These are phyloP conservation scores for Ilyonectria destructans DNA, from an alignment of 2,329 filamentous ascomycete species.

Conservation along the genomic window DNA sequence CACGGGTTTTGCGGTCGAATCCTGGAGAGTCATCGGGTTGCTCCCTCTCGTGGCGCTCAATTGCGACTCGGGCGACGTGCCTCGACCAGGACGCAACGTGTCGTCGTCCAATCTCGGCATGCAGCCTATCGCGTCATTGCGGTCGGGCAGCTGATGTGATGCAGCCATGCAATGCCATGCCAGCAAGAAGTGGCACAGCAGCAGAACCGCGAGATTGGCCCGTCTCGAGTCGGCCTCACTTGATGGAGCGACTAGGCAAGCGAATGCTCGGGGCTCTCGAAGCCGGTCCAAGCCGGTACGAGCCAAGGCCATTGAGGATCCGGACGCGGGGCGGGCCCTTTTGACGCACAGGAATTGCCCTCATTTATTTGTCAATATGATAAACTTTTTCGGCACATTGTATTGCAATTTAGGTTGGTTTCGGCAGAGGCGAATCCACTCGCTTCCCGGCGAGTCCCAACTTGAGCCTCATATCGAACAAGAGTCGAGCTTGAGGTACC, in stretches of 20 bases:
- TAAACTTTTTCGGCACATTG: constrained; percentile 22
- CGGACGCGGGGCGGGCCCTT: constrained; percentile 3
- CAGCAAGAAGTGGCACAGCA: constrained; percentile 45
- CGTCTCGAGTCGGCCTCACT: constrained; percentile 34
- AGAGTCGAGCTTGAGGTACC: not conserved
- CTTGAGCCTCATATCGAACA: constrained; percentile 7
- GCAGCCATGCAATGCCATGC: constrained; percentile 49
- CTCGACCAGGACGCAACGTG: constrained; percentile 43
- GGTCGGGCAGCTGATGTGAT: constrained; percentile 48
- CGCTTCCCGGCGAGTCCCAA: not conserved
- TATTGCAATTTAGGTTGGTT: not conserved
- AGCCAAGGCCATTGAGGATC: constrained; percentile 11
- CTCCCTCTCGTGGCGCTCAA: constrained; percentile 31
- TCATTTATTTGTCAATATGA: constrained; percentile 16
- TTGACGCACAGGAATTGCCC: constrained; percentile 9
- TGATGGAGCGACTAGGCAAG: constrained; percentile 31
- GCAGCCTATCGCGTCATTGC: constrained; percentile 49
- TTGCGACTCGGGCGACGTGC: constrained; percentile 38
- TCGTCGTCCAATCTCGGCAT: constrained; percentile 45
- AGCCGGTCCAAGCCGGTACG: constrained; percentile 16
- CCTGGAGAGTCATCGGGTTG: constrained; percentile 32
- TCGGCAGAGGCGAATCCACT: not conserved
- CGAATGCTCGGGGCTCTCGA: constrained; percentile 26
- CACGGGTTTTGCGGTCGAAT: constrained; percentile 34
- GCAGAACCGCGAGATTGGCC: constrained; percentile 43